These are phyloP conservation scores for Pseudopyricularia javanii DNA, from an alignment of 2,329 filamentous ascomycete species.

Conservation along the genomic window DNA sequence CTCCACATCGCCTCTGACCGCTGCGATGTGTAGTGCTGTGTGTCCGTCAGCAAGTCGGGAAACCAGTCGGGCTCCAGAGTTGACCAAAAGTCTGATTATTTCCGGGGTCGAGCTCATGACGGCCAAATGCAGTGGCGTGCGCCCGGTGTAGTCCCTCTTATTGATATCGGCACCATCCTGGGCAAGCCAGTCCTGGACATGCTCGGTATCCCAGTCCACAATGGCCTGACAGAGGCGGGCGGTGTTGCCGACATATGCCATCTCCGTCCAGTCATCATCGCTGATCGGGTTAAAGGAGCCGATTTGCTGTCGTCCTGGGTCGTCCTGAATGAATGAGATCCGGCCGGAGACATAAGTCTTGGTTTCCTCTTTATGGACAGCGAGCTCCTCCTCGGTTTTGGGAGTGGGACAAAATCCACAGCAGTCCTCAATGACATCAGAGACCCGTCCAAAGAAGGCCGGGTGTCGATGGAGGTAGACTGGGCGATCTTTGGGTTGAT, in stretches of 20 bases:
- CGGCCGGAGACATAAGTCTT: conserved; percentile 67
- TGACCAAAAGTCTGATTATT: conserved; percentile 59
- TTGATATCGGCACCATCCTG: conserved; percentile 61
- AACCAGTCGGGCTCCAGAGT: conserved; percentile 60
- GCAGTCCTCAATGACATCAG: conserved; percentile 68
- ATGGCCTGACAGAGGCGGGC: conserved; percentile 70
- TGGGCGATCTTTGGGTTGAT: conserved; percentile 59
- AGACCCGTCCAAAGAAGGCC: conserved; percentile 67
- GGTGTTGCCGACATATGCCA: conserved; percentile 79
- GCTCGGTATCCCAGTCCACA: conserved; percentile 57
- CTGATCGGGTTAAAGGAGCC: conserved; percentile 69
- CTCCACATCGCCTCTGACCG: conserved; percentile 51
- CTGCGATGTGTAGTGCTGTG: conserved; percentile 74
- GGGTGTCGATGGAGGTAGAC: conserved; percentile 75
- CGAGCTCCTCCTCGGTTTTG: conserved; percentile 56
- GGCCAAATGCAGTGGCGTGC: conserved; percentile 69
- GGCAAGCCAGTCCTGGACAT: conserved; percentile 56
- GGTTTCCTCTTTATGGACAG: conserved; percentile 57
- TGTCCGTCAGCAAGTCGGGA: conserved; percentile 66
- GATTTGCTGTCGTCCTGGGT: conserved; percentile 66
- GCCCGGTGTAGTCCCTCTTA: conserved; percentile 63
- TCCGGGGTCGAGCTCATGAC: conserved; percentile 55
- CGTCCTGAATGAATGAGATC: conserved; percentile 64
- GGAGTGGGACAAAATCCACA: conserved; percentile 68
- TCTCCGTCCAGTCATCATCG: conserved; percentile 77